phyloP scores from a whole-genome alignment of 164 flowering plant species.

The Stephania japonica region DNA sequence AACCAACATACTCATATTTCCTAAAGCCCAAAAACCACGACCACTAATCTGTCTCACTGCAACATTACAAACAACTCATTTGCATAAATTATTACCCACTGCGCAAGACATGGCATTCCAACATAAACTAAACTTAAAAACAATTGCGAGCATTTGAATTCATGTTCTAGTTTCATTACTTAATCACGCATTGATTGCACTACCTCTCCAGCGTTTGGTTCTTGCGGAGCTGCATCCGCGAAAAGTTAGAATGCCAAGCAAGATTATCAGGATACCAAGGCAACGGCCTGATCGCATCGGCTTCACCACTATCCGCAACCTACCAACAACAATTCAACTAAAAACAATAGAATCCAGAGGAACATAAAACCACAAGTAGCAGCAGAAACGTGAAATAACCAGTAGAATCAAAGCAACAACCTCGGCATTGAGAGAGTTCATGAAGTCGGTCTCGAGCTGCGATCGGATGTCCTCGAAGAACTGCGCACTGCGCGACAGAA shows the following conservation, averaged over 20 bases:
- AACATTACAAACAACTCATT: not conserved
- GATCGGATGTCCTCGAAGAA: slow-evolving; percentile 59
- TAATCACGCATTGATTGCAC: not conserved
- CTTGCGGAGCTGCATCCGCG: slow-evolving; percentile 89
- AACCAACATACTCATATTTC: not conserved
- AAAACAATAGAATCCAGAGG: too few relatives aligned
- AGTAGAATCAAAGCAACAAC: slow-evolving; percentile 22
- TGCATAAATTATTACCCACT: too few relatives aligned
- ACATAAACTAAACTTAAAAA: too few relatives aligned
- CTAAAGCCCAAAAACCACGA: not conserved
- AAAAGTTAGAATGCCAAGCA: slow-evolving; percentile 96
- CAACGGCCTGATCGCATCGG: slow-evolving; percentile 65
- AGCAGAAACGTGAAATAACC: not conserved
- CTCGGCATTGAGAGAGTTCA: slow-evolving; percentile 74
- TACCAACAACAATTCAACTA: too few relatives aligned
- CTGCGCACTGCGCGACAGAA: slow-evolving; percentile 61
- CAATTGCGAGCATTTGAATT: too few relatives aligned
- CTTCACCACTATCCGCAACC: slow-evolving; percentile 60
- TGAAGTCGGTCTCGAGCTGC: slow-evolving; percentile 77
- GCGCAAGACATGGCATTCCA: too few relatives aligned
- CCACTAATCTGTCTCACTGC: not conserved
- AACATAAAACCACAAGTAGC: not conserved
- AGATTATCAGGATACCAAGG: slow-evolving; percentile 95
- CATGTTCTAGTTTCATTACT: not conserved
- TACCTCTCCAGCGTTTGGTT: slow-evolving; percentile 84